Percentiles rank a stretch among this genome's conserved stretches.
Conservation (phyloP, 257 asterid genomes). For the Solanum habrochaites region DNA sequence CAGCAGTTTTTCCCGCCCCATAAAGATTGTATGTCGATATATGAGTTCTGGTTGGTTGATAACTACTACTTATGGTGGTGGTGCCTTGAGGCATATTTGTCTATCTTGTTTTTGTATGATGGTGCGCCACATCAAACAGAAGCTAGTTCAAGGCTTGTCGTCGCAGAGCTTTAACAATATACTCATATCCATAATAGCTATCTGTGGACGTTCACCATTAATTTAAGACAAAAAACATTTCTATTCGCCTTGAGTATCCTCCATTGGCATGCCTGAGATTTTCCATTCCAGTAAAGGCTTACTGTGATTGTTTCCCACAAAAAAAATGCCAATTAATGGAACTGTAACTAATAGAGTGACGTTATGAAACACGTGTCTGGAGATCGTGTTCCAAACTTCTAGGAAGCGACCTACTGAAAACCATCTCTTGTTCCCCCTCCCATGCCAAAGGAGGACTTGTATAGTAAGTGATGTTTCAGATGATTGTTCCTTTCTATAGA, state of each 20-base stretch:
- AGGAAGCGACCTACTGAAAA: conserved; percentile 68
- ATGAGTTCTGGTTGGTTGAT: conserved; percentile 68
- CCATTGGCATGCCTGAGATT: not conserved
- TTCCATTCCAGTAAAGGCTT: not conserved
- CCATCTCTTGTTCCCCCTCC: conserved; percentile 92
- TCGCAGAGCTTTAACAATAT: not conserved
- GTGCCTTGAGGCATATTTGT: not conserved
- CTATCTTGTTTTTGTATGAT: not conserved
- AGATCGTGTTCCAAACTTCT: conserved; percentile 96
- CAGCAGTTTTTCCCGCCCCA: conserved; percentile 96
- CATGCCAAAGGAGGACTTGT: conserved; percentile 93
- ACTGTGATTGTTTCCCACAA: not conserved
- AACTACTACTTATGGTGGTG: conserved; percentile 2
- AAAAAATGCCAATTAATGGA: not conserved
- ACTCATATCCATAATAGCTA: not conserved
- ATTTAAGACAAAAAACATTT: not conserved
- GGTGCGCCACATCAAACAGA: not conserved
- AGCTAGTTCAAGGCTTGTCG: not conserved
- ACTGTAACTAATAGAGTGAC: not conserved
- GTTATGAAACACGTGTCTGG: conserved; percentile 66
- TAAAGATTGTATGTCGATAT: conserved; percentile 97
- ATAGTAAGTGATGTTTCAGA: conserved; percentile 39
- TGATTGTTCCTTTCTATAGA: not conserved
- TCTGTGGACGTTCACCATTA: not conserved
- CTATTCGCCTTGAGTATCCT: not conserved